Conservation (phyloP, 257 asterid species). For the Nicotiana tomentosiformis region DNA sequence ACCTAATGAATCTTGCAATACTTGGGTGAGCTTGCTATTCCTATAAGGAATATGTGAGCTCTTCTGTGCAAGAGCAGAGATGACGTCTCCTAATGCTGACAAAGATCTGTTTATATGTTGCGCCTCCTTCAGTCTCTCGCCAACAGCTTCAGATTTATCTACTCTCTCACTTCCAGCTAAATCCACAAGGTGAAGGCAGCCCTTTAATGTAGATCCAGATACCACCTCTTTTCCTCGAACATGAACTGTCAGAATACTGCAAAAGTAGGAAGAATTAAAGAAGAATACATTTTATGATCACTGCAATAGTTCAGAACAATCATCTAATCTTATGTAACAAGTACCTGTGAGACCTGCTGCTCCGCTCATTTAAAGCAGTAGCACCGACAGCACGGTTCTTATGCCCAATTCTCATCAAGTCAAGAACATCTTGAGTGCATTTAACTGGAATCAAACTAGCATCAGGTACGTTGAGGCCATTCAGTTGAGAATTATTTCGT, state of each 20-base stretch:
- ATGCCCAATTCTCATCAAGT: constrained; percentile 76
- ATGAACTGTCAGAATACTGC: constrained; percentile 85
- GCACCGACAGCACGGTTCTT: constrained; percentile 87
- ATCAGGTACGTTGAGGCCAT: constrained; percentile 92
- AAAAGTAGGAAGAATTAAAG: constrained; percentile 5
- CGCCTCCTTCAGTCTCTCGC: constrained; percentile 91
- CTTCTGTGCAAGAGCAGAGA: constrained; percentile 89
- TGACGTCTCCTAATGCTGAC: constrained; percentile 91
- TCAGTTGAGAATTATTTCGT: constrained; percentile 81
- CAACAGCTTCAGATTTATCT: constrained; percentile 86
- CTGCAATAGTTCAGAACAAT: background rate
- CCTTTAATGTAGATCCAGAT: constrained; percentile 65
- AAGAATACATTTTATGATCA: background rate
- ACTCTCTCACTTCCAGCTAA: constrained; percentile 95
- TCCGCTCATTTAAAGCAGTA: constrained; percentile 80
- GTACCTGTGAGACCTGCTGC: constrained; percentile 90
- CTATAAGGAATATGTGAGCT: constrained; percentile 80
- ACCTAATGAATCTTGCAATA: constrained; percentile 90
- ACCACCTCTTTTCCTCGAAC: constrained; percentile 79
- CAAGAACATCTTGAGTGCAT: constrained; percentile 86
- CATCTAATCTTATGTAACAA: background rate
- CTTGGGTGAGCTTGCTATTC: constrained; percentile 95
- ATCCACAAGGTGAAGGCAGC: constrained; percentile 91
- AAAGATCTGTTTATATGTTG: constrained; percentile 85
- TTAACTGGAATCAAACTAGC: constrained; percentile 71